A percentile compares a stretch with the other conserved stretches of the same genome.
phyloP scores from a whole-genome alignment of 2,329 filamentous ascomycete species.

The Cadophora gregata region DNA sequence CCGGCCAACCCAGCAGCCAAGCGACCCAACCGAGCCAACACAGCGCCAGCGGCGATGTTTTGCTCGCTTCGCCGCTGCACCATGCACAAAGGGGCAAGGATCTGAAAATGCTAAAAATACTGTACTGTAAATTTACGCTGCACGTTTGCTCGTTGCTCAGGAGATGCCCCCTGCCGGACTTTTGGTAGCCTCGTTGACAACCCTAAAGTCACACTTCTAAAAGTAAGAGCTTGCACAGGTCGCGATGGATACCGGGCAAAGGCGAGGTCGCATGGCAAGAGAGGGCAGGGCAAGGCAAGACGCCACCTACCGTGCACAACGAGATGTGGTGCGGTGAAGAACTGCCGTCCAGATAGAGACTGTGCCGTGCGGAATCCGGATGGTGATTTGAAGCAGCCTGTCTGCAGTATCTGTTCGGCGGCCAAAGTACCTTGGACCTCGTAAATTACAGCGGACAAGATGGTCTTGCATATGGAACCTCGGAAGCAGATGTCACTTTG shows the following conservation, averaged over 20 bases:
- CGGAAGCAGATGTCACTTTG: conserved; percentile 15
- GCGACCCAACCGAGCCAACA: too few relatives aligned
- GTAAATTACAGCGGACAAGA: conserved; percentile 1
- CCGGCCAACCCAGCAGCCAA: too few relatives aligned
- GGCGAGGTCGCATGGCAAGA: conserved; percentile 1
- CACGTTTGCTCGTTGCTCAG: background rate
- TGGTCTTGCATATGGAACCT: conserved; percentile 4
- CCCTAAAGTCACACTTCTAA: background rate
- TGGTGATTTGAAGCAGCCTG: background rate
- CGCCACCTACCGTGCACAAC: background rate
- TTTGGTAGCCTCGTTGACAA: background rate
- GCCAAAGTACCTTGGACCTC: background rate
- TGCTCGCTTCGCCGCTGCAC: conserved; percentile 3
- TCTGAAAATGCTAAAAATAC: conserved; percentile 26
- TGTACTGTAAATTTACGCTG: background rate
- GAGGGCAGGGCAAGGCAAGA: background rate
- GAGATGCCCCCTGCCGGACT: background rate
- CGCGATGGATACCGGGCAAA: conserved; percentile 9
- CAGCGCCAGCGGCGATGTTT: conserved; percentile 12
- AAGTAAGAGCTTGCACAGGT: background rate
- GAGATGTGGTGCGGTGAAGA: background rate
- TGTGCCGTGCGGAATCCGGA: background rate
- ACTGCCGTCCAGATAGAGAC: too few relatives aligned
- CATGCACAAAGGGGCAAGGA: conserved; percentile 15
- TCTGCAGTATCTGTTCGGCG: background rate